phyloP scores from a whole-genome alignment of 1,284 basidiomycete species.

The Cerrena zonata region DNA sequence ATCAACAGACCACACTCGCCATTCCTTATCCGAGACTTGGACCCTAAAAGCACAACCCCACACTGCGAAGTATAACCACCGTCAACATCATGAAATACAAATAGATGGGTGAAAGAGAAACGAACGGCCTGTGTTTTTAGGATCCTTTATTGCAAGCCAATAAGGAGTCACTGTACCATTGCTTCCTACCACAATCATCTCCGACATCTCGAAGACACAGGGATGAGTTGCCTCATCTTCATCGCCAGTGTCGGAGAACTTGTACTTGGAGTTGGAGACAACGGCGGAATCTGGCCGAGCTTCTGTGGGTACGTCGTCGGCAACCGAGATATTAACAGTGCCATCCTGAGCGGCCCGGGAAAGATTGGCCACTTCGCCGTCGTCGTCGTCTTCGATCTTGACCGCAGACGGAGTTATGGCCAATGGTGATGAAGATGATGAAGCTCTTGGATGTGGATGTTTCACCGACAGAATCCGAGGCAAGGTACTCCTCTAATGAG shows the following conservation, averaged over 20 bases:
- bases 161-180: not conserved
- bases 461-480: not conserved
- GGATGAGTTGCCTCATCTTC: not conserved
- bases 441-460: too few species aligned
- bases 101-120: not conserved
- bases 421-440: too few species aligned
- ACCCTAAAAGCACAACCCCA: conserved; percentile 54
- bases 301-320: not conserved
- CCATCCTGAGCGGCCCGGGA: not conserved
- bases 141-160: not conserved
- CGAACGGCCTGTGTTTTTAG: not conserved
- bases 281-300: not conserved
- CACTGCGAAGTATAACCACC: conserved; percentile 26
- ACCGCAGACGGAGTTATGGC: too few species aligned
- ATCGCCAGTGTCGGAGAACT: too few species aligned
- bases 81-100: not conserved
- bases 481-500: not conserved
- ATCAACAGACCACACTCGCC: conserved; percentile 45
- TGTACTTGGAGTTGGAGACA: too few species aligned
- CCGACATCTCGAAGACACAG: not conserved
- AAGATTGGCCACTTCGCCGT: not conserved
- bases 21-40: conserved; percentile 40
- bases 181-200: not conserved
- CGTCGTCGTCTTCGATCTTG: too few species aligned
- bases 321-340: not conserved